Evolutionary conservation across 2,329 filamentous ascomycete species (phyloP), one percentile per base, ranked within the genome.

Genomic region (Mycogone perniciosa): DNA sequence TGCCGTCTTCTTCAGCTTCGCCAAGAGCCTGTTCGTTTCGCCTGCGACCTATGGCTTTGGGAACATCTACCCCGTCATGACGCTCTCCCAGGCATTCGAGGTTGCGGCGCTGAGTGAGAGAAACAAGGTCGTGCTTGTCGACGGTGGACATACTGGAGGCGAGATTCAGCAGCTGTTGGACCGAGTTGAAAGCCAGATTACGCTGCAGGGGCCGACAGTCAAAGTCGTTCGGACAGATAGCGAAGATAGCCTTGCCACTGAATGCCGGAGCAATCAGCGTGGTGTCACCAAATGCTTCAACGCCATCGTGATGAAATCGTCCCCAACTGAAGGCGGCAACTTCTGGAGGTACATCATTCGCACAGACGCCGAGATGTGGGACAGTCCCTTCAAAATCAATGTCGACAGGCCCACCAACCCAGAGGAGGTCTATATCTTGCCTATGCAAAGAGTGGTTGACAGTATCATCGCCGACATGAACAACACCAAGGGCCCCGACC

Each of bases 261-360:
- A 77, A 27, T 95, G 89, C 62, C 77, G 76, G 30, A 84, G 77
- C 57, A 78, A 75, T 37, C 68, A 88, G 46, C 72, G 81, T 35
- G 87, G 87, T 13, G 82, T 86, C 1, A 86, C 85, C 9, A 71
- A 68, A 1, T 93, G 88, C 66, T 90, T 85, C 62, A 86, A 80
- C 13, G 89, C 86, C 7, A 79, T 86, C 1, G 80, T 86, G 4
- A 92, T 95, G 70, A 74, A 82, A 48, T 85, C 85, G 0, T 95
- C 88, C 5, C 88, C 89, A 0, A 76, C 68, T 1, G 84, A 93
- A 69, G 88, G 88, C 1, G 77, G 76, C 6, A 77, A 78, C 2
- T 67, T 79, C 41, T 96, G 91, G 91, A 95, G 93, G 67, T 96
- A 96, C 63, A 91, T 88, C 0, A 74, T 96, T 29, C 77, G 88